Evolutionary conservation across 2,329 filamentous ascomycete species (phyloP).

Genomic region (Thelonectria blattea): DNA sequence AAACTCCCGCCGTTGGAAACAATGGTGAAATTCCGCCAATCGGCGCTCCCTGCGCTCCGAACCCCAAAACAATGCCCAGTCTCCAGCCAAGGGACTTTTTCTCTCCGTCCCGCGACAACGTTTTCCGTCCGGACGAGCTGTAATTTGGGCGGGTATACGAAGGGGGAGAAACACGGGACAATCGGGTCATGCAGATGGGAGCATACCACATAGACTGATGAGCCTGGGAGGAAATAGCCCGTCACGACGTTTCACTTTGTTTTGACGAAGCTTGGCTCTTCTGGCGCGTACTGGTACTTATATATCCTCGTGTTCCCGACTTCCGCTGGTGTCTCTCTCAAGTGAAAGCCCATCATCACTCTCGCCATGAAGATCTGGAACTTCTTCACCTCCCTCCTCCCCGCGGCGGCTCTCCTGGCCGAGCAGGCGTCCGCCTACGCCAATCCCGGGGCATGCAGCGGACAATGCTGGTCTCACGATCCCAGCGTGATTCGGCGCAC

Average conservation of each 20-base stretch:
- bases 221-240: background rate
- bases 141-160: slow-evolving; percentile 17
- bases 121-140: background rate
- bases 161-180: slow-evolving; percentile 1
- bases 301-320: too few relatives aligned
- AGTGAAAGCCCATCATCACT: background rate
- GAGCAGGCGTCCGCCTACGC: slow-evolving; percentile 46
- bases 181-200: slow-evolving; percentile 2
- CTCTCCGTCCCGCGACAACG: background rate
- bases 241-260: background rate
- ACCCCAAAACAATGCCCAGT: background rate
- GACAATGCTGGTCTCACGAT: slow-evolving; percentile 48
- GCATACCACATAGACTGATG: background rate
- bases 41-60: background rate
- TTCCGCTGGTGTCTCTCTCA: background rate
- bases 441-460: slow-evolving; percentile 46
- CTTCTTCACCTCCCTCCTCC: slow-evolving; percentile 15
- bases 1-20: slow-evolving; percentile 1
- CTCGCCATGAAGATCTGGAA: slow-evolving; percentile 22
- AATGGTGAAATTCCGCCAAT: slow-evolving; percentile 20
- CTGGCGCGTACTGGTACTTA: too few relatives aligned
- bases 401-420: slow-evolving; percentile 13
- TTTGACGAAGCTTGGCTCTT: too few relatives aligned
- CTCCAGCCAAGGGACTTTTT: background rate
- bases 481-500: slow-evolving; percentile 46